phyloP scores from a whole-genome alignment of 2,329 filamentous ascomycete species.

The Rhytidhysteron rufulum region DNA sequence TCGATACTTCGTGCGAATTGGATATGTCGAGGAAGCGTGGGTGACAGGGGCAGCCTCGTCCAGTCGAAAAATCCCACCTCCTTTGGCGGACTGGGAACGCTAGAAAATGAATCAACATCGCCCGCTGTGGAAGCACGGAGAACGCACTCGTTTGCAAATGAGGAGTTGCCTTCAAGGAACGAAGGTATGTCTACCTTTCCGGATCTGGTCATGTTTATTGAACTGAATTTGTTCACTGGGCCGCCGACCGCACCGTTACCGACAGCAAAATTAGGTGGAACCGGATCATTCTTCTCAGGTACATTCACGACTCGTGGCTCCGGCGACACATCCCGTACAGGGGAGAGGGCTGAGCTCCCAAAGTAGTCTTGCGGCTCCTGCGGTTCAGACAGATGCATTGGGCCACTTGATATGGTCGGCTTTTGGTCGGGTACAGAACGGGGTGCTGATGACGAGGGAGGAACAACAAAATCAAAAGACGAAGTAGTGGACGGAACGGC shows the following conservation, averaged over 20 bases:
- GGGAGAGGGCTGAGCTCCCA: constrained; percentile 23
- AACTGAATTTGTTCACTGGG: background rate
- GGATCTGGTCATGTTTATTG: constrained; percentile 3
- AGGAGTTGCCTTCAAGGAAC: constrained; percentile 19
- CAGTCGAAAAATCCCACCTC: constrained; percentile 68
- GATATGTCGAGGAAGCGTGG: constrained; percentile 66
- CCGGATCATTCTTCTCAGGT: constrained; percentile 3
- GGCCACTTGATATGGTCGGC: constrained; percentile 9
- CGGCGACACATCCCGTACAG: constrained; percentile 10
- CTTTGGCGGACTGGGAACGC: constrained; percentile 19
- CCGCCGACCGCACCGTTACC: background rate
- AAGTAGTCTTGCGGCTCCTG: constrained; percentile 42
- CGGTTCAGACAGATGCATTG: too few species aligned
- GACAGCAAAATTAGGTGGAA: background rate
- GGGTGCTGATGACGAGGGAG: constrained; percentile 18
- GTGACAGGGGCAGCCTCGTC: constrained; percentile 65
- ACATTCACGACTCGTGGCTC: constrained; percentile 4
- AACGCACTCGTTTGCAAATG: constrained; percentile 39
- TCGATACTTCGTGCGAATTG: constrained; percentile 67
- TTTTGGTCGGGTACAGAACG: constrained; percentile 9
- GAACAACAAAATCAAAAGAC: constrained; percentile 20
- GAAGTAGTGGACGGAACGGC: constrained; percentile 29
- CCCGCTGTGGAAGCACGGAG: constrained; percentile 37
- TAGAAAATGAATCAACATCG: constrained; percentile 38
- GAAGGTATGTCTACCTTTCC: constrained; percentile 16